phyloP scores from a whole-genome alignment of 2,329 filamentous ascomycete genomes.

The Pseudogymnoascus sp. region DNA sequence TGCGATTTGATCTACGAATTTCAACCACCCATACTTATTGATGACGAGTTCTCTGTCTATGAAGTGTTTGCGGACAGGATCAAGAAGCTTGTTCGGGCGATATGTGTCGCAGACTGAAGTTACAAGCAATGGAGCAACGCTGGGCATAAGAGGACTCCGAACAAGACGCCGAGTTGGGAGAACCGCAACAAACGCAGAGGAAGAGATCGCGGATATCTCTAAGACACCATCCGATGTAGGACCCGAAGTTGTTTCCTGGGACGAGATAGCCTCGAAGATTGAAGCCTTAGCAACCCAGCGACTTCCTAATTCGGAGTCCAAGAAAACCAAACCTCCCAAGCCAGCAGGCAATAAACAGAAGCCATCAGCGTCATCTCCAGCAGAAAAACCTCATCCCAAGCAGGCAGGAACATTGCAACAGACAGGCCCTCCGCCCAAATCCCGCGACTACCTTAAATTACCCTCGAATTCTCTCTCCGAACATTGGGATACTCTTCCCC shows the following conservation, averaged over 20 bases:
- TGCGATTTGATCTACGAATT: neutral
- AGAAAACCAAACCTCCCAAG: neutral
- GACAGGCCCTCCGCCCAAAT: neutral
- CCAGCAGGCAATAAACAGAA: neutral
- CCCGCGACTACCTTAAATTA: slow-evolving; percentile 13
- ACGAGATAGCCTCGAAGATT: slow-evolving; percentile 5
- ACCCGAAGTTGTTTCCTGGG: slow-evolving; percentile 5
- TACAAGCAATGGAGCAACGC: neutral
- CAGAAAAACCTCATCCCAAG: neutral
- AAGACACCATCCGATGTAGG: neutral
- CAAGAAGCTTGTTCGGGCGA: neutral
- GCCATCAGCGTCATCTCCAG: neutral
- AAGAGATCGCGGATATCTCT: neutral
- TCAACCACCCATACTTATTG: neutral
- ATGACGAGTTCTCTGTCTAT: neutral
- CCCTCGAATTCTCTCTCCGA: slow-evolving; percentile 29
- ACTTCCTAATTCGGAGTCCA: neutral
- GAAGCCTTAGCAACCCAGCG: slow-evolving; percentile 3
- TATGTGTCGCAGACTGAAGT: neutral
- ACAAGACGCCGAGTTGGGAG: neutral
- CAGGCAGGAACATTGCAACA: neutral
- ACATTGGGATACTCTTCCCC: slow-evolving; percentile 43
- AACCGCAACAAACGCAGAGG: neutral
- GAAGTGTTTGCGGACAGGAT: neutral
- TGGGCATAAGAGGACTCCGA: slow-evolving; percentile 6